Base-by-base conservation (phyloP, 306 rosid species). In the Inga laurina region DNA sequence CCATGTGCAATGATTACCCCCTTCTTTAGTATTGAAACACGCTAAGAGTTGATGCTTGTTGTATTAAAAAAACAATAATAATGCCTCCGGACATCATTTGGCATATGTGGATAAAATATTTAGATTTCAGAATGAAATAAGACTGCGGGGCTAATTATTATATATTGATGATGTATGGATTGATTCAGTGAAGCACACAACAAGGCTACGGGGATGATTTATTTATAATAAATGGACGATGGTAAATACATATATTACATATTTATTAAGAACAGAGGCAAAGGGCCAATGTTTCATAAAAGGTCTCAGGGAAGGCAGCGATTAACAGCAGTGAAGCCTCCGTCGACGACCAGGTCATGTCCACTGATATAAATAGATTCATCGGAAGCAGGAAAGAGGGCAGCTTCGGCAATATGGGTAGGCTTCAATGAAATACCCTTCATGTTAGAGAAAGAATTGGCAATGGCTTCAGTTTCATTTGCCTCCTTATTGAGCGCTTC, bases 401-500 rank as follows among this genome's bases (percentile, higher is more conserved):
- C 73, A 68, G 73, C 73, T 37, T 68, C 48, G 3, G 73, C 48
- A 37, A 68, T 68, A 37, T 68, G 73, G 73, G 48, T 18, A 18
- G 73, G 24, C 48, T 68, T 68, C 73, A 68, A 8, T 15, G 48
- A 7, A 68, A 68, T 37, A 8, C 73, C 73, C 48, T 37, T 68
- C 73, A 37, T 68, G n/a, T 68, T 68, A 41, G 73, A 22, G 4
- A 18, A 3, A 18, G 73, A 39, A 35, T 7, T 7, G 73, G 10
- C 22, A 9, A 18, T 2, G 73, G 15, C 73, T 37, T 68, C 48
- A 35, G 7, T 10, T 68, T 37, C 48, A 37, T 35, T 48, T 0
- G 10, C 73, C 10, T 30, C 43, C 79, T 88, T 43, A 24, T 83
- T 78, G 73, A 78, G 76, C 5, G 83, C 85, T 2, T 16, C 62